phyloP scores from a whole-genome alignment of 2,329 filamentous ascomycete genomes.

The Cytospora leucostoma region DNA sequence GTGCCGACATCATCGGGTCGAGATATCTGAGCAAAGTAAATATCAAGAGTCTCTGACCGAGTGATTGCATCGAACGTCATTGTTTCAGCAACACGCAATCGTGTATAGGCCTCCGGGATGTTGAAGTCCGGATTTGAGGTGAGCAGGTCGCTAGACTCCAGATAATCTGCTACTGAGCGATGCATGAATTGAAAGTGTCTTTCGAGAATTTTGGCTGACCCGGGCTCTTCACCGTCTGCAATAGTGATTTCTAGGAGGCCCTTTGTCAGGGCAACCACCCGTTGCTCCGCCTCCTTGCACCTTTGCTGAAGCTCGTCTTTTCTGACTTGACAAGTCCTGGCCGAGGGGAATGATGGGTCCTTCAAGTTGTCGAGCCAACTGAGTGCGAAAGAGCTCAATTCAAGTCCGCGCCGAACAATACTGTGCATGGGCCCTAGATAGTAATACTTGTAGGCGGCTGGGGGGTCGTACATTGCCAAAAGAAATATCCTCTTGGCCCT shows the following conservation, averaged over 20 bases:
- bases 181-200: background rate
- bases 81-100: background rate
- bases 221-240: too few species aligned
- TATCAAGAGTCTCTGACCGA: too few species aligned
- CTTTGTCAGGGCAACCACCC: background rate
- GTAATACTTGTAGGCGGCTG: too few species aligned
- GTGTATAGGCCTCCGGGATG: background rate
- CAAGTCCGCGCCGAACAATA: too few species aligned
- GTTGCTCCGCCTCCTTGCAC: too few species aligned
- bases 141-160: background rate
- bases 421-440: too few species aligned
- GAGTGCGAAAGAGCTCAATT: background rate
- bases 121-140: background rate
- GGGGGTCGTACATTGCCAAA: background rate
- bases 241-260: background rate
- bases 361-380: background rate
- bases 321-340: background rate
- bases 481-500: conserved; percentile 3
- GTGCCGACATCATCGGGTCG: too few species aligned
- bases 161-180: background rate
- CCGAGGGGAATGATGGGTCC: background rate
- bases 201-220: too few species aligned
- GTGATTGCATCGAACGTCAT: background rate
- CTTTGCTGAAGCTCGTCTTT: too few species aligned
- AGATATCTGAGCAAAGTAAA: too few species aligned